Evolutionary conservation across 2,329 filamentous ascomycete species (phyloP).

Genomic region (Moelleriella libera): DNA sequence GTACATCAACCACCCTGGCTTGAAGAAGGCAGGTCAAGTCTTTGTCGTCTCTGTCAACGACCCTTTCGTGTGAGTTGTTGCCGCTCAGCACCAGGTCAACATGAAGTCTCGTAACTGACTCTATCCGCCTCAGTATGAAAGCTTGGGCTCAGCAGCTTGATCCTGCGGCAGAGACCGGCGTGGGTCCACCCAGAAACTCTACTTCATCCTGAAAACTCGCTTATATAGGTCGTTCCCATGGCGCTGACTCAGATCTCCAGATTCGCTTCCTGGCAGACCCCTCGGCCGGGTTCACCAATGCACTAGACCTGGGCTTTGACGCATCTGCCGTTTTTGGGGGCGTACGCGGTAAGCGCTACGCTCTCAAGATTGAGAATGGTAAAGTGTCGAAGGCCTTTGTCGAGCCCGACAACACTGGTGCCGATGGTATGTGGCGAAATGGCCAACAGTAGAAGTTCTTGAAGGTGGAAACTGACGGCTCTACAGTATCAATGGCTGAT

Average conservation of each 20-base stretch:
- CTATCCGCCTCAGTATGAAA: conserved; percentile 53
- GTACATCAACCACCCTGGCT: conserved; percentile 66
- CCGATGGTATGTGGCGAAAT: conserved; percentile 41
- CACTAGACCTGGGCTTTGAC: conserved; percentile 73
- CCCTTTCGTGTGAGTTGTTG: conserved; percentile 64
- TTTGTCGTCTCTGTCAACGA: conserved; percentile 92
- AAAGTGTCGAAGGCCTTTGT: conserved; percentile 70
- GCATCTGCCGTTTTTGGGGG: conserved; percentile 67
- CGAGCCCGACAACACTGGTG: conserved; percentile 79
- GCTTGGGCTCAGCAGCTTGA: conserved; percentile 74
- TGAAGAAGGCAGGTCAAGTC: conserved; percentile 69
- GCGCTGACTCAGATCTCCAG: conserved; percentile 26
- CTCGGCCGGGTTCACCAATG: conserved; percentile 64
- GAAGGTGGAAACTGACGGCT: neutral
- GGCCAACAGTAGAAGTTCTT: conserved; percentile 1
- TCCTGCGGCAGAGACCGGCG: conserved; percentile 57
- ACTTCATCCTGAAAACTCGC: neutral
- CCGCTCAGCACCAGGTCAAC: no score
- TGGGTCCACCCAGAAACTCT: conserved; percentile 34
- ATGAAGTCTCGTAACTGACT: no score
- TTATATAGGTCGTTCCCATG: neutral
- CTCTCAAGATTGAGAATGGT: conserved; percentile 68
- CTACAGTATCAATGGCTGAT: conserved; percentile 33
- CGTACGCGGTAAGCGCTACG: conserved; percentile 75
- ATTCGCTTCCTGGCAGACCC: conserved; percentile 85